Evolutionary conservation across 2,329 filamentous ascomycete genomes (phyloP).

Genomic region (Arthrobotrys iridis): DNA sequence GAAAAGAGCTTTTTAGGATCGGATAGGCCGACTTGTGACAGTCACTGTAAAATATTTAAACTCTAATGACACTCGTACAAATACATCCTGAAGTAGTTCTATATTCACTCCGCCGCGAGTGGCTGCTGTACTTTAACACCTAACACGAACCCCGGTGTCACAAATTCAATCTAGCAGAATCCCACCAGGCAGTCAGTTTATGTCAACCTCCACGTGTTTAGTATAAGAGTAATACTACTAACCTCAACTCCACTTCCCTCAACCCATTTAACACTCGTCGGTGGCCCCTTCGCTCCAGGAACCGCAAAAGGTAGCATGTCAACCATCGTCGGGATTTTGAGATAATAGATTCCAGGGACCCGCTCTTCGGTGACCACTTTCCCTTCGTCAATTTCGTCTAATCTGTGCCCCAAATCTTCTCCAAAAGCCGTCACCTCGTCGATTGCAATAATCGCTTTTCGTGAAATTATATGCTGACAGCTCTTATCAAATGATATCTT

Average conservation of each 20-base stretch:
- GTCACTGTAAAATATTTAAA: too few relatives aligned
- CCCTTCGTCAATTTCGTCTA: not conserved
- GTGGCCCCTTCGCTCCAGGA: not conserved
- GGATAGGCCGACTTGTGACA: too few relatives aligned
- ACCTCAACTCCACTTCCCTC: not conserved
- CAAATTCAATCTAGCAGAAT: not conserved
- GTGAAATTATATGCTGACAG: not conserved
- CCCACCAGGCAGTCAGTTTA: not conserved
- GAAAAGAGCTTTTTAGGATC: too few relatives aligned
- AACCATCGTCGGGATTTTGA: not conserved
- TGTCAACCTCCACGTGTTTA: not conserved
- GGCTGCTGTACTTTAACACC: not conserved
- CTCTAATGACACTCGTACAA: too few relatives aligned
- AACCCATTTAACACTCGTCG: not conserved
- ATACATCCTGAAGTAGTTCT: too few relatives aligned
- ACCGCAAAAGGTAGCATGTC: too few relatives aligned
- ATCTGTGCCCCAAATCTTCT: not conserved
- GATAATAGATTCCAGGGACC: not conserved
- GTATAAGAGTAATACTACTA: not conserved
- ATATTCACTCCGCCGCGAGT: too few relatives aligned
- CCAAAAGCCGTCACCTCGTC: not conserved
- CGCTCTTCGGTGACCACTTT: not conserved
- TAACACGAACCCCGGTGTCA: not conserved
- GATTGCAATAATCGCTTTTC: not conserved
- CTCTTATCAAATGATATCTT: not conserved